A percentile compares a stretch with the other conserved stretches of the same genome.
Conservation (phyloP, 257 asterid species). For the Dorcoceras hygrometricum region DNA sequence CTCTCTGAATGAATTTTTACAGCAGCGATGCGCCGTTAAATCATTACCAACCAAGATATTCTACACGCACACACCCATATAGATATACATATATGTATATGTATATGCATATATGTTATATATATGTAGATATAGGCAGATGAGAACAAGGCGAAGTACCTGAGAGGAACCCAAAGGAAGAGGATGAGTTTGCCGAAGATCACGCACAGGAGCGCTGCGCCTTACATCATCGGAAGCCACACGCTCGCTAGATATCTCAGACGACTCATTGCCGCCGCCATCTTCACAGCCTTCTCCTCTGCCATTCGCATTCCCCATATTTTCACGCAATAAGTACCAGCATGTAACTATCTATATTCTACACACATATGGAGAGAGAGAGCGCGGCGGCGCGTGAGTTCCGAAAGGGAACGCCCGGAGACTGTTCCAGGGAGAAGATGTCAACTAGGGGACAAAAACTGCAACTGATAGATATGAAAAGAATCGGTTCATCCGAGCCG, state of each 20-base stretch:
- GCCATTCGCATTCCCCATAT: constrained; percentile 78
- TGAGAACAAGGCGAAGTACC: constrained; percentile 30
- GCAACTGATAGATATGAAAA: constrained; percentile 36
- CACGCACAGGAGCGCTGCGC: constrained; percentile 61
- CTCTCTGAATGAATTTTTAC: too few species aligned
- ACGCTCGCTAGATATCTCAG: constrained; percentile 33
- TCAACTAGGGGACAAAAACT: constrained; percentile 4
- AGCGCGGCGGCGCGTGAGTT: constrained; percentile 9
- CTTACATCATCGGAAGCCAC: constrained; percentile 57
- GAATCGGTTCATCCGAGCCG: constrained; percentile 41
- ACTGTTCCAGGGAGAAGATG: constrained; percentile 15
- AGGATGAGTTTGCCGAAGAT: constrained; percentile 45
- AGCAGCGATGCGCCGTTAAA: too few species aligned
- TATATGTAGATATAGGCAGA: too few species aligned
- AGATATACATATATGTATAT: too few species aligned
- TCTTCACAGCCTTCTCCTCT: constrained; percentile 33
- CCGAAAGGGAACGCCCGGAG: constrained; percentile 24
- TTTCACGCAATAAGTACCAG: background rate
- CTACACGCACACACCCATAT: too few species aligned
- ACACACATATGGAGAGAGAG: constrained; percentile 21
- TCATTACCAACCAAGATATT: background rate
- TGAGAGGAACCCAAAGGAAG: constrained; percentile 62
- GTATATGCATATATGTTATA: too few species aligned
- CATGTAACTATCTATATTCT: background rate
- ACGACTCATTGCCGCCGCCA: constrained; percentile 28